A percentile compares a stretch with the other conserved stretches of the same genome.
Evolutionary conservation across 805 yeast species (phyloP).

Genomic region (Yamadazyma akitaensis): DNA sequence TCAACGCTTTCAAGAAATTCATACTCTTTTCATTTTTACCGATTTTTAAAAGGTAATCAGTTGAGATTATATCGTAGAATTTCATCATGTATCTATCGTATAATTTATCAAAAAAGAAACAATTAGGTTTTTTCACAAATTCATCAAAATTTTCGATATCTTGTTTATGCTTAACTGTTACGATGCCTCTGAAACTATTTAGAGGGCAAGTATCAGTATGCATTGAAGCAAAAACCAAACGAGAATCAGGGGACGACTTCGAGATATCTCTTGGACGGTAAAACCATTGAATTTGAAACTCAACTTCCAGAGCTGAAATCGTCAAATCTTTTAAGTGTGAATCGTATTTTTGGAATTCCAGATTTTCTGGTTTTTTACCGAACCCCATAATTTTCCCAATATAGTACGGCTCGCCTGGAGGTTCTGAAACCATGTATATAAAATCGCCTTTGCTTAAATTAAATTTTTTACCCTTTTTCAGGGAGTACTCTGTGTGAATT

Average conservation of each 20-base stretch:
- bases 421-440: constrained; percentile 83
- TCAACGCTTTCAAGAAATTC: constrained; percentile 57
- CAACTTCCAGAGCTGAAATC: constrained; percentile 45
- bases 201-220: constrained; percentile 83
- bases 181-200: constrained; percentile 69
- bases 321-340: neutral
- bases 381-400: constrained; percentile 83
- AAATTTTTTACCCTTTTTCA: constrained; percentile 10
- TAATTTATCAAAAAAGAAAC: constrained; percentile 80
- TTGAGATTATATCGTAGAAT: constrained; percentile 73
- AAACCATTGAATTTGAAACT: constrained; percentile 82
- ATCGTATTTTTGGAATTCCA: neutral
- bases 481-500: neutral
- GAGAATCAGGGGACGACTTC: constrained; percentile 61
- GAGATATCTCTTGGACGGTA: constrained; percentile 85
- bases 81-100: constrained; percentile 84
- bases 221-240: constrained; percentile 79
- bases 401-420: constrained; percentile 92
- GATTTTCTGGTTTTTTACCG: constrained; percentile 11
- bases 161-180: constrained; percentile 63
- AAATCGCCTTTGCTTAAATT: constrained; percentile 55
- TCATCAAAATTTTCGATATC: constrained; percentile 59
- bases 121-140: constrained; percentile 57
- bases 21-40: constrained; percentile 45
- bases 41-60: constrained; percentile 44